Evolutionary conservation across 768 basidiomycete genomes (phyloP), one percentile per base, ranked within the genome.

Genomic region (Pleurotus pulmonarius): DNA sequence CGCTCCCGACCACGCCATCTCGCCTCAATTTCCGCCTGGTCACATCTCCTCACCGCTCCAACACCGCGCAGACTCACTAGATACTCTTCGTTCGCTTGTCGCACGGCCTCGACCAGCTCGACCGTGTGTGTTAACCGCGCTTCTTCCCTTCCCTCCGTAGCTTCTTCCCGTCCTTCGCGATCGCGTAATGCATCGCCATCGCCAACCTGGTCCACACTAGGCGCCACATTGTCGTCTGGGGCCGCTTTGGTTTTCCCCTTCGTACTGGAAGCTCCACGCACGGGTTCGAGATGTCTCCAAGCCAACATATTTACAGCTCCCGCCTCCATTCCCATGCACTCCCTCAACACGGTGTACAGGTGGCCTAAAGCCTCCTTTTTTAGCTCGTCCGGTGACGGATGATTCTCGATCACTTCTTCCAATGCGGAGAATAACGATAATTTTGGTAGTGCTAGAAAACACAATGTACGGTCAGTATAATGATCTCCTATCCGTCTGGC

Each of bases 91-190:
- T 73, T 70, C 44, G 67, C 73, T 12, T 25, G 75, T 76, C 20
- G 59, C 60, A 48, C 74, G n/a, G 73, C 76, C 55, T 86, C 83
- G 6, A 86, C 80, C 58, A 90, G 76, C 22, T 70, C 69, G 26
- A 74, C 74, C 15, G 25, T 49, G 48, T 49, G 48, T n/a, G 26
- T 18, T n/a, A 49, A 34, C 41, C 41, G 41, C 41, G 41, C 8
- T 44, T 44, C 41, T n/a, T 44, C 41, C n/a, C n/a, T 44, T 22
- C 41, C 41, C n/a, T 44, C 46, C 20, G 63, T 48, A 43, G 73
- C 58, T 11, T 64, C 65, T 48, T 72, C 72, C 16, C 60, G 53
- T 11, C 59, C 52, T 44, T 44, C 41, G 20, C 20, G n/a, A 44
- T 44, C 41, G 29, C 29, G 29, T 34, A 34, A 34, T 34, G 29